These are phyloP conservation scores for Hanseniaspora lindneri DNA, from an alignment of 805 yeast species.

Conservation along the genomic window DNA sequence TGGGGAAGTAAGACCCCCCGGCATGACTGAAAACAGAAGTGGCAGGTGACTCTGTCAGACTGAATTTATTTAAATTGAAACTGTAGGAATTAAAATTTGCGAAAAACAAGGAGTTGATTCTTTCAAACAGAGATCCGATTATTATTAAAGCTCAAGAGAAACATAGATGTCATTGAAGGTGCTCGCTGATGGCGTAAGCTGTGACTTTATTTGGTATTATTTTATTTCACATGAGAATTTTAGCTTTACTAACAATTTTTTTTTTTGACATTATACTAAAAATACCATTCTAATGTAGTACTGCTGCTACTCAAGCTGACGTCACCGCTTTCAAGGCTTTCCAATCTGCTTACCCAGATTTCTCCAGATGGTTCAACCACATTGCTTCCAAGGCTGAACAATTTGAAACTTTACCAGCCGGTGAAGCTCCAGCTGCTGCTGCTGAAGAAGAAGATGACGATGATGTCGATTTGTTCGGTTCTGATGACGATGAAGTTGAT, in stretches of 20 bases:
- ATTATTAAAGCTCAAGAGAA: background rate
- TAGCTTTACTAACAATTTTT: constrained; percentile 6
- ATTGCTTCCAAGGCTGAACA: constrained; percentile 85
- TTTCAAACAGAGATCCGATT: background rate
- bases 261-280: constrained; percentile 16
- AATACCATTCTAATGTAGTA: constrained; percentile 34
- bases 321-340: constrained; percentile 88
- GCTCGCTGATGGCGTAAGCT: too few species aligned
- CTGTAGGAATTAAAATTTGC: background rate
- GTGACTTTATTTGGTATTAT: too few species aligned
- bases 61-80: constrained; percentile 9
- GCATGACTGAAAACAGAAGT: constrained; percentile 68
- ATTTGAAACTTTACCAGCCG: constrained; percentile 73
- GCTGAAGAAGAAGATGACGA: constrained; percentile 70
- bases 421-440: constrained; percentile 39
- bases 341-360: constrained; percentile 83
- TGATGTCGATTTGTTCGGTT: constrained; percentile 88
- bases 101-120: too few species aligned
- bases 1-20: constrained; percentile 88
- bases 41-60: constrained; percentile 20
- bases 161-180: constrained; percentile 1
- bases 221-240: too few species aligned
- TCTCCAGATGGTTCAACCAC: constrained; percentile 98
- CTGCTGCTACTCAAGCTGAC: constrained; percentile 90
- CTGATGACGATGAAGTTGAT: constrained; percentile 77